These are phyloP conservation scores for Lactarius pseudohatsudake DNA, from an alignment of 768 basidiomycete genomes.

Conservation along the genomic window DNA sequence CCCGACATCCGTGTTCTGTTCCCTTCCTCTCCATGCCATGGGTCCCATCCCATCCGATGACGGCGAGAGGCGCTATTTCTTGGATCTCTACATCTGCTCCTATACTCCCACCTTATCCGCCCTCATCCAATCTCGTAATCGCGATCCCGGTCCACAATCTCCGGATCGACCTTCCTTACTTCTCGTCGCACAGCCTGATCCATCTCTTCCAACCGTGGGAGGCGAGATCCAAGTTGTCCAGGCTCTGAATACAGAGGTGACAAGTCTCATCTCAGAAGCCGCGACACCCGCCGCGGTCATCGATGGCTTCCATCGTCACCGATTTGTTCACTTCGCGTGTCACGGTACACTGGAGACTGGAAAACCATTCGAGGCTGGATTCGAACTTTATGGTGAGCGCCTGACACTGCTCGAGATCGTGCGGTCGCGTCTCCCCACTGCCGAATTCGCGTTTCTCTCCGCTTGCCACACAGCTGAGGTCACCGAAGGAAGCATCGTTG, in stretches of 20 bases:
- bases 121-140: background rate
- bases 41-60: background rate
- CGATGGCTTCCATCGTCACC: background rate
- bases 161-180: background rate
- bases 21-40: too few species aligned
- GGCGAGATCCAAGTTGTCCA: too few species aligned
- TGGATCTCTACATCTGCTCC: background rate
- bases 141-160: background rate
- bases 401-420: too few species aligned
- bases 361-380: background rate
- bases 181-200: background rate
- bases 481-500: too few species aligned
- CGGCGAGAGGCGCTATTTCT: background rate
- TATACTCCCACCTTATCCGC: background rate
- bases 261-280: background rate
- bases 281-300: background rate
- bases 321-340: slow-evolving; percentile 7
- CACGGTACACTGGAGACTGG: background rate
- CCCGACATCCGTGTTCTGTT: too few species aligned
- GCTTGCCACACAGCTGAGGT: too few species aligned
- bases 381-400: slow-evolving; percentile 1
- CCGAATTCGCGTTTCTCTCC: too few species aligned
- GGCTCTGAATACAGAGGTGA: background rate
- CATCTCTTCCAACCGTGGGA: too few species aligned
- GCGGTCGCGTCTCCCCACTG: too few species aligned